phyloP scores from a whole-genome alignment of 2,329 filamentous ascomycete species.

The Calonectria fujianensis region DNA sequence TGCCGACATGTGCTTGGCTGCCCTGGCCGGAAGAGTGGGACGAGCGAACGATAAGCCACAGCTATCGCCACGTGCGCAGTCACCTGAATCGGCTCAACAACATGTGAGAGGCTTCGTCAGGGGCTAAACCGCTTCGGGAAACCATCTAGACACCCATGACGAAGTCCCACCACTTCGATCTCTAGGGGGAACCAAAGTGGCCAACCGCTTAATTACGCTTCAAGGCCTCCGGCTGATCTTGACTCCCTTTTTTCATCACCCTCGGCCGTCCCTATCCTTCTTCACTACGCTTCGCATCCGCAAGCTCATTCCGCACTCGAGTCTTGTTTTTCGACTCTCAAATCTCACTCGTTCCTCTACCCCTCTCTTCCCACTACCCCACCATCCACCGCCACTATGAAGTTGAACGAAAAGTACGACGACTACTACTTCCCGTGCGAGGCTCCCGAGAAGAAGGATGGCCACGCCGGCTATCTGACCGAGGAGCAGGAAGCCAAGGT shows the following conservation, averaged over 20 bases:
- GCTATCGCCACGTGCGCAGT: slow-evolving; percentile 42
- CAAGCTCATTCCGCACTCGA: slow-evolving; percentile 20
- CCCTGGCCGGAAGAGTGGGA: slow-evolving; percentile 2
- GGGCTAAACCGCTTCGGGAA: slow-evolving; percentile 53
- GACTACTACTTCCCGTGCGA: slow-evolving; percentile 94
- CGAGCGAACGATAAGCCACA: slow-evolving; percentile 10
- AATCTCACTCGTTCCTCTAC: slow-evolving; percentile 32
- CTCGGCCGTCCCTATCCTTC: not conserved
- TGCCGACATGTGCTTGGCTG: slow-evolving; percentile 20
- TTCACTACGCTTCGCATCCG: not conserved
- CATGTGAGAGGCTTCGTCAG: slow-evolving; percentile 37
- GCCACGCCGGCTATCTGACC: slow-evolving; percentile 92
- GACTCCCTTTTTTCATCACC: slow-evolving; percentile 48
- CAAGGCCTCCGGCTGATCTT: slow-evolving; percentile 45
- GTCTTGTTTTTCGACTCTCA: slow-evolving; percentile 24
- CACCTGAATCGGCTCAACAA: slow-evolving; percentile 45
- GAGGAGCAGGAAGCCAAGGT: slow-evolving; percentile 92
- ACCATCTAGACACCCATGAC: slow-evolving; percentile 55
- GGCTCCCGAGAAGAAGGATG: slow-evolving; percentile 80
- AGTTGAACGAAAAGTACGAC: slow-evolving; percentile 92
- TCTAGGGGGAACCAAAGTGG: slow-evolving; percentile 54
- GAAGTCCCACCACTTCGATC: slow-evolving; percentile 55
- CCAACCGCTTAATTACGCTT: slow-evolving; percentile 56
- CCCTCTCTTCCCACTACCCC: slow-evolving; percentile 46
- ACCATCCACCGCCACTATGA: slow-evolving; percentile 64